A percentile compares a stretch with the other conserved stretches of the same genome.
phyloP scores from a whole-genome alignment of 2,329 filamentous ascomycete genomes.

The Chaetothyriales sp. region DNA sequence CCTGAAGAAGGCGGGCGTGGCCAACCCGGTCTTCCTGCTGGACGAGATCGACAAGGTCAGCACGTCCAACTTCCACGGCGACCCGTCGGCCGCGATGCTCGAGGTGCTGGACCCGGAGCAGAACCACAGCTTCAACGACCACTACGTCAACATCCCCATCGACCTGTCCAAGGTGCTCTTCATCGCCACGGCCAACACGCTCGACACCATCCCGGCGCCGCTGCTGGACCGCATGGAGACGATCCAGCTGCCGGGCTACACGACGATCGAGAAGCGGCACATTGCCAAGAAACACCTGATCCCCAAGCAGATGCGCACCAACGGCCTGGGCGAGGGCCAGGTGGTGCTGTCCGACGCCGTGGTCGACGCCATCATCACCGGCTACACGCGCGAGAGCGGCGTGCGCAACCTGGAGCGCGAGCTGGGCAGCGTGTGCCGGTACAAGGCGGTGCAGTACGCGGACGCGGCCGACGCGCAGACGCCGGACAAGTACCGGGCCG shows the following conservation, averaged over 20 bases:
- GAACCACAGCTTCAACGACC: slow-evolving; percentile 86
- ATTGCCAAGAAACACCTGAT: slow-evolving; percentile 90
- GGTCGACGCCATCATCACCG: slow-evolving; percentile 87
- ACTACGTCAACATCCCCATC: slow-evolving; percentile 91
- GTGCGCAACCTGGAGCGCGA: slow-evolving; percentile 94
- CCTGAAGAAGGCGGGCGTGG: slow-evolving; percentile 84
- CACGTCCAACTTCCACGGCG: slow-evolving; percentile 79
- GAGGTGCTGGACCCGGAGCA: slow-evolving; percentile 96
- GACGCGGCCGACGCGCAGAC: slow-evolving; percentile 62
- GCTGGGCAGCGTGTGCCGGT: slow-evolving; percentile 83
- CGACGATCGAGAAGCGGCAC: slow-evolving; percentile 88
- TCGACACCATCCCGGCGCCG: slow-evolving; percentile 90
- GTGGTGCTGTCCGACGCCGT: slow-evolving; percentile 69
- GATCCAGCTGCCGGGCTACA: slow-evolving; percentile 86
- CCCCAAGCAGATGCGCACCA: slow-evolving; percentile 85
- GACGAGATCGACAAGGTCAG: slow-evolving; percentile 98
- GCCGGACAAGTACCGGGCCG: slow-evolving; percentile 56
- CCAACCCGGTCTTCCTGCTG: slow-evolving; percentile 87
- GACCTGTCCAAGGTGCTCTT: slow-evolving; percentile 95
- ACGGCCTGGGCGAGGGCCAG: slow-evolving; percentile 66
- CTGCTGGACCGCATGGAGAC: slow-evolving; percentile 95
- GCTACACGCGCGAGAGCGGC: slow-evolving; percentile 90
- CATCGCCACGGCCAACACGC: slow-evolving; percentile 87
- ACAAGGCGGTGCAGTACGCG: slow-evolving; percentile 88
- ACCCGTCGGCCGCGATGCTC: slow-evolving; percentile 93